Base-by-base conservation (phyloP, 2,329 filamentous ascomycete species). In the Phyllosticta citrichinensis region DNA sequence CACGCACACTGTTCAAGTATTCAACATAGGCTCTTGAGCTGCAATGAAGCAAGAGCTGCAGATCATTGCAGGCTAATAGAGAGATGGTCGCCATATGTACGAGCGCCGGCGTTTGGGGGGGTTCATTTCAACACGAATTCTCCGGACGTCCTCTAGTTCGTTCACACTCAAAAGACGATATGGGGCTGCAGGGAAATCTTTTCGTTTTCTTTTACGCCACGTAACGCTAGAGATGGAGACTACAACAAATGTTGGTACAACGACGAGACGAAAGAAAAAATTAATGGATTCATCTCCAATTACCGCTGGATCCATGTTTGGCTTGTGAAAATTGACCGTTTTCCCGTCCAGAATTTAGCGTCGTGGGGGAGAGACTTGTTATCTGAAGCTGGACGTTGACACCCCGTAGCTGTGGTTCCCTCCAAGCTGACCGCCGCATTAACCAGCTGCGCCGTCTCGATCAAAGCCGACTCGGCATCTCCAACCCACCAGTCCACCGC, bases 11-110 rank as follows among this genome's bases (percentile, higher is more conserved):
- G 55, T 61, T 56, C 55, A 51, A 61, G 57, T 63, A 63, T 63
- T 63, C 62, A 63, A 63, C 62, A 63, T 63, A 63, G 62, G 61
- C 57, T 61, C 58, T 61, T 52, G 59, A 61, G 20, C 55, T 50
- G 54, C 54, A 47, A 61, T 53, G 47, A 54, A 30, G 59, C 59
- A 61, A 61, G 59, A 24, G 59, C 59, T 61, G 59, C 59, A 52
- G 47, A 33, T 47, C 53, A 56, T 57, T 61, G 59, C 59, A 30
- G 54, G 51, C 52, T 24, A 47, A 19, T 27, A 47, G 30, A 58
- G 50, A 25, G 40, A 50, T 19, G 35, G 40, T 47, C 52, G 24
- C 20, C 17, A 47, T 22, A 22, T 47, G 12, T 24, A 35, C 50
- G 55, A 60, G 58, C 58, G 58, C 52, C 58, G 58, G 58, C 58